These are phyloP conservation scores for Rickenella mellea DNA, from an alignment of 768 basidiomycete species.

Conservation along the genomic window DNA sequence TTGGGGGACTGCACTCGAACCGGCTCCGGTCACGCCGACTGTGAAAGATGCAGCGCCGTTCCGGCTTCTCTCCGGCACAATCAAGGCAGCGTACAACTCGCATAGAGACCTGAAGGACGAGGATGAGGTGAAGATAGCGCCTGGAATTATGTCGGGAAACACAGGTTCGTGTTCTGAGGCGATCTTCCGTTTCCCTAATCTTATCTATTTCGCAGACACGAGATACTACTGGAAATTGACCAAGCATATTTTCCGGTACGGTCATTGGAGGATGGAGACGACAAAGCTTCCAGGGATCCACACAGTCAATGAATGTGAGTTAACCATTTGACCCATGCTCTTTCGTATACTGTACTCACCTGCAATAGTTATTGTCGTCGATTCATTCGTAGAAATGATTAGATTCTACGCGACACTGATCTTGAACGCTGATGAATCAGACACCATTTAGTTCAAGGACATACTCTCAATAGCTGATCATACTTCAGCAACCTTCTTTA, in stretches of 20 bases:
- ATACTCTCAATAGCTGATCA: too few relatives aligned
- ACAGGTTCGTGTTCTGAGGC: constrained; percentile 17
- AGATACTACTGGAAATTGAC: constrained; percentile 45
- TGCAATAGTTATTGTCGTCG: constrained; percentile 19
- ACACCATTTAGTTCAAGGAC: too few relatives aligned
- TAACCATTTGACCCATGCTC: too few relatives aligned
- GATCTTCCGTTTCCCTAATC: neutral
- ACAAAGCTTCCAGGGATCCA: constrained; percentile 16
- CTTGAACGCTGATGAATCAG: constrained; percentile 35
- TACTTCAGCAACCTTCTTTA: too few relatives aligned
- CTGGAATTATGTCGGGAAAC: constrained; percentile 52
- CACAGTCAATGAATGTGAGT: constrained; percentile 23
- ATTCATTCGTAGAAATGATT: constrained; percentile 30
- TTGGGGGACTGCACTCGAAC: constrained; percentile 43
- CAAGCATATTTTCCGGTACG: constrained; percentile 64
- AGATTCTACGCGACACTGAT: constrained; percentile 35
- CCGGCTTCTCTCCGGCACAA: constrained; percentile 49
- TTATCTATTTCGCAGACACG: constrained; percentile 29
- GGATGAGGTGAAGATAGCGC: constrained; percentile 30
- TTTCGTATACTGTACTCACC: neutral
- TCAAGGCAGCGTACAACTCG: constrained; percentile 44
- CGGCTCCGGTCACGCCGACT: constrained; percentile 54
- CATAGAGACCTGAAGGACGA: constrained; percentile 26
- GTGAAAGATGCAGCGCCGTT: constrained; percentile 27
- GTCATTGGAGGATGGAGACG: constrained; percentile 17